Conservation (phyloP, 2,329 filamentous ascomycete genomes). For the Exophiala sp. region DNA sequence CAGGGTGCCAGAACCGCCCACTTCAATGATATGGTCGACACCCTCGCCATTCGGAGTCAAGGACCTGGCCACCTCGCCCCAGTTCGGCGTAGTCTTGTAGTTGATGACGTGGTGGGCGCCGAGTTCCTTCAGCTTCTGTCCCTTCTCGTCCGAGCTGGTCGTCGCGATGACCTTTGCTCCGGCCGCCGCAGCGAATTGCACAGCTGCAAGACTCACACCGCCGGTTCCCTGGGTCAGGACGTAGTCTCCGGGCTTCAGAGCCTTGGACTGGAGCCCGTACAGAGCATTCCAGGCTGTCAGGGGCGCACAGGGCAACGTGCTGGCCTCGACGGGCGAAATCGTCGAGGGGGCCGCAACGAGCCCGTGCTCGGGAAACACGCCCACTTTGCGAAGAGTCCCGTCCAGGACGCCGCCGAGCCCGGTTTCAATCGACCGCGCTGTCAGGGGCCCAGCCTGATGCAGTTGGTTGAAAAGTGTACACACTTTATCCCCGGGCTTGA, state of each 20-base stretch:
- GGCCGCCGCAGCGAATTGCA: conserved; percentile 43
- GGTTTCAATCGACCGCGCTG: conserved; percentile 36
- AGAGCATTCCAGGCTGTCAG: conserved; percentile 63
- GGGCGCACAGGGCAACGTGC: conserved; percentile 55
- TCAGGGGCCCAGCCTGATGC: conserved; percentile 6
- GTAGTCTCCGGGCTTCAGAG: conserved; percentile 48
- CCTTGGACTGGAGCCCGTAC: conserved; percentile 43
- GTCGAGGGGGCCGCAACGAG: conserved; percentile 58
- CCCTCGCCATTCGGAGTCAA: conserved; percentile 48
- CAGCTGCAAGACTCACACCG: conserved; percentile 48
- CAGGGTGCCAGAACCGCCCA: conserved; percentile 57
- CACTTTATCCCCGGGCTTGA: conserved; percentile 55
- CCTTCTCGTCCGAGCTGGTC: conserved; percentile 52
- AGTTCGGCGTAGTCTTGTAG: conserved; percentile 52
- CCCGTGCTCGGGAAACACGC: conserved; percentile 61
- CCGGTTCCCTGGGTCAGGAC: conserved; percentile 58
- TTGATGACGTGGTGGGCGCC: conserved; percentile 57
- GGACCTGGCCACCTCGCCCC: conserved; percentile 53
- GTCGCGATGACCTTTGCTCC: conserved; percentile 54
- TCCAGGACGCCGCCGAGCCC: conserved; percentile 64
- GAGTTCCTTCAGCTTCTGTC: conserved; percentile 46
- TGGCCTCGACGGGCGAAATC: conserved; percentile 49
- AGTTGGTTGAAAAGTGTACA: conserved; percentile 52
- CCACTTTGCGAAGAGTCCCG: conserved; percentile 63
- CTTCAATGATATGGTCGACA: conserved; percentile 58